These are phyloP conservation scores for Talaromyces sp. DNA, from an alignment of 2,329 filamentous ascomycete species.

Conservation along the genomic window DNA sequence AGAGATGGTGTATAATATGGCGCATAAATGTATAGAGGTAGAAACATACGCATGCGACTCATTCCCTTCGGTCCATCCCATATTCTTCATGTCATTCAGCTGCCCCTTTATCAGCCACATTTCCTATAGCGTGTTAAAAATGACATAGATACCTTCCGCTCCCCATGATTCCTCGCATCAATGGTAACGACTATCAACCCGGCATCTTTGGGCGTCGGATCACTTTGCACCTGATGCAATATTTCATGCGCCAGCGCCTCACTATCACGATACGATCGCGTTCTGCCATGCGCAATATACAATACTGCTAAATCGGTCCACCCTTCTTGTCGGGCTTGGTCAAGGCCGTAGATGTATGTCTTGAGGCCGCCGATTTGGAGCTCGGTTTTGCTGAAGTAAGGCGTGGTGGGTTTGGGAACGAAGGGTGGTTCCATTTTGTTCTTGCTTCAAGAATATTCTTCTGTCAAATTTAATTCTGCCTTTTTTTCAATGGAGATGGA, in stretches of 20 bases:
- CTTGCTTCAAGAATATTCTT: not conserved
- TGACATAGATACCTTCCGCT: conserved; percentile 4
- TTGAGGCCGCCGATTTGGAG: conserved; percentile 13
- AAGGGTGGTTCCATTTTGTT: not conserved
- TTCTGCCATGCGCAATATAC: conserved; percentile 13
- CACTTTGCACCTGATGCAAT: conserved; percentile 1
- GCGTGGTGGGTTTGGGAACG: not conserved
- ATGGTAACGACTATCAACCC: conserved; percentile 14
- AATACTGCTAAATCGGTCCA: conserved; percentile 10
- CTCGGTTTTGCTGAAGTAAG: conserved; percentile 12
- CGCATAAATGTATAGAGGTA: not conserved
- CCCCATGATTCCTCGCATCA: conserved; percentile 17
- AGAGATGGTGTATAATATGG: not conserved
- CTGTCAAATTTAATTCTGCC: not conserved
- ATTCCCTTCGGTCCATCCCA: conserved; percentile 8
- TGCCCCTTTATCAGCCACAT: not conserved
- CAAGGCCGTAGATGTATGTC: conserved; percentile 10
- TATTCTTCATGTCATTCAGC: conserved; percentile 1
- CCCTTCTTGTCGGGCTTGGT: not conserved
- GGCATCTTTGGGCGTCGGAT: not conserved
- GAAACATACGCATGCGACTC: conserved; percentile 8
- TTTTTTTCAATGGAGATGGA: not conserved
- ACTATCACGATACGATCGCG: not conserved
- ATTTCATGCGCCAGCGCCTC: conserved; percentile 10
- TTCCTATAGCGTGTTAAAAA: too few species aligned